Evolutionary conservation across 306 rosid genomes (phyloP).

Genomic region (Astragalus membranaceus): DNA sequence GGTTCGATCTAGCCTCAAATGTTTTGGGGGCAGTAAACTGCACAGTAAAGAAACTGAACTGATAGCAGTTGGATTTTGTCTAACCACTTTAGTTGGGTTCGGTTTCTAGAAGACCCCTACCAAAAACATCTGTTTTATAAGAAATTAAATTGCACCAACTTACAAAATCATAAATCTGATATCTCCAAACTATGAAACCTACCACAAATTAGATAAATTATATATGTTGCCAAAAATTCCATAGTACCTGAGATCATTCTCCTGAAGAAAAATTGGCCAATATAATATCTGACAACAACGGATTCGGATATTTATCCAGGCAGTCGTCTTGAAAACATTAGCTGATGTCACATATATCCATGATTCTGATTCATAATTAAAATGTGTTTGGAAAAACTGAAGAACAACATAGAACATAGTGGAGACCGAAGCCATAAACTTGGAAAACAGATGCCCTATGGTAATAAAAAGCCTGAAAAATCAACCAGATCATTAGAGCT

Average conservation of each 20-base stretch:
- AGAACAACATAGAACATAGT: constrained; percentile 52
- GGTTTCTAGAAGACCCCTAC: neutral
- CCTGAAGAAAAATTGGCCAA: constrained; percentile 87
- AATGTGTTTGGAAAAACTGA: constrained; percentile 46
- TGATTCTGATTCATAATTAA: constrained; percentile 42
- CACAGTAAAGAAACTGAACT: constrained; percentile 7
- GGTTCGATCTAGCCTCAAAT: constrained; percentile 1
- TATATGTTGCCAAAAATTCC: neutral
- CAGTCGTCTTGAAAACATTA: constrained; percentile 40
- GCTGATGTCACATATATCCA: constrained; percentile 44
- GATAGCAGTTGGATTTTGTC: neutral
- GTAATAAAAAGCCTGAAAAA: constrained; percentile 58
- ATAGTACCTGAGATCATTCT: constrained; percentile 63
- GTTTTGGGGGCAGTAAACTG: neutral
- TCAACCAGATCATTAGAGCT: constrained; percentile 27
- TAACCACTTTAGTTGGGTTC: constrained; percentile 8
- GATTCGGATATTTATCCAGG: constrained; percentile 55
- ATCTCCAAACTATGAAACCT: constrained; percentile 17
- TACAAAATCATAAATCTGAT: constrained; percentile 6
- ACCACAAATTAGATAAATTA: constrained; percentile 8
- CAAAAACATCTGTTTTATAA: neutral
- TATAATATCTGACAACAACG: constrained; percentile 80
- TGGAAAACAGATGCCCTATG: constrained; percentile 52
- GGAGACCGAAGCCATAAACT: constrained; percentile 59
- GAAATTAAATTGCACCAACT: constrained; percentile 6